phyloP scores from a whole-genome alignment of 441 rosid species.

The Euphorbia celastroides region DNA sequence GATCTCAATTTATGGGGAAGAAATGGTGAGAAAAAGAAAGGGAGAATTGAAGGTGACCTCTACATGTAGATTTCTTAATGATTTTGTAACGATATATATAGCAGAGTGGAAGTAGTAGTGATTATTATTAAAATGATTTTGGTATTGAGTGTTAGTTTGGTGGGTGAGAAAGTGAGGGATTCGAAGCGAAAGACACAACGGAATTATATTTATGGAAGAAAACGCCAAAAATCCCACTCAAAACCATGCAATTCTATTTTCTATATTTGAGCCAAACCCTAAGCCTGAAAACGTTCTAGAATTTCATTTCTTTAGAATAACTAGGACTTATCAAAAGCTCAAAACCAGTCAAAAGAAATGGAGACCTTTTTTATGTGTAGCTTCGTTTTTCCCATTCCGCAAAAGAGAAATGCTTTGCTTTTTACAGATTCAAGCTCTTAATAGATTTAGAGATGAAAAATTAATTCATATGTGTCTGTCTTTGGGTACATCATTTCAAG shows the following conservation, averaged over 20 bases:
- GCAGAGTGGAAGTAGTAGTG: constrained; percentile 9
- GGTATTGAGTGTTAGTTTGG: background rate
- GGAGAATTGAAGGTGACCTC: background rate
- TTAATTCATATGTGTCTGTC: too few relatives aligned
- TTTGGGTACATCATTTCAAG: too few relatives aligned
- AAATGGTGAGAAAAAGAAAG: background rate
- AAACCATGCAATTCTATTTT: constrained; percentile 31
- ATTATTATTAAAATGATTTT: background rate
- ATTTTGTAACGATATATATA: constrained; percentile 22
- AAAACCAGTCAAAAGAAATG: constrained; percentile 24
- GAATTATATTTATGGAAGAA: constrained; percentile 16
- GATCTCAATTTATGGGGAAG: background rate
- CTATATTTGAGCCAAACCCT: constrained; percentile 20
- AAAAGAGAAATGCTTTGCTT: background rate
- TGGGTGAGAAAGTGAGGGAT: constrained; percentile 4
- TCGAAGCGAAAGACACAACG: constrained; percentile 19
- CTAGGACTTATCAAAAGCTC: background rate
- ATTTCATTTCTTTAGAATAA: constrained; percentile 12
- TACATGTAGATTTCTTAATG: background rate
- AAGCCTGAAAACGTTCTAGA: constrained; percentile 13
- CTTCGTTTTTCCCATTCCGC: background rate
- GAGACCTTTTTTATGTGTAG: constrained; percentile 16
- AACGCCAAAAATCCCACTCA: constrained; percentile 39
- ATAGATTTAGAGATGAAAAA: too few relatives aligned
- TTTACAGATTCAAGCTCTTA: background rate